These are phyloP conservation scores for Ophiobolus disseminans DNA, from an alignment of 2,329 filamentous ascomycete genomes.

Conservation along the genomic window DNA sequence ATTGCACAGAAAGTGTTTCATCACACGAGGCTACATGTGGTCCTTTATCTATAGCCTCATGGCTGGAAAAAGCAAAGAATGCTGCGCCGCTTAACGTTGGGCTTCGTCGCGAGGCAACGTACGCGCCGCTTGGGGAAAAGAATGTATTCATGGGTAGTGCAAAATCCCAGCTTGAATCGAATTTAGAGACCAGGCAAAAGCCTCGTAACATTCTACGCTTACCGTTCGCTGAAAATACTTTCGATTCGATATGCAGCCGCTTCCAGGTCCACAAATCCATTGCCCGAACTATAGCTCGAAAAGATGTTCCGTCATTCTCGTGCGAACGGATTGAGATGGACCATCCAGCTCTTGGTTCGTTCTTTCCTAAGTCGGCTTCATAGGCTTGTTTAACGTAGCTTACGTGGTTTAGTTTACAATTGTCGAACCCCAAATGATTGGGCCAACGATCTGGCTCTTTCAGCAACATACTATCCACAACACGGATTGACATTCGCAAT, in stretches of 20 bases:
- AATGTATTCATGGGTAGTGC: not conserved
- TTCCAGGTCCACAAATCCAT: slow-evolving; percentile 23
- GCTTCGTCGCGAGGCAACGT: slow-evolving; percentile 9
- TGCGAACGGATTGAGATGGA: slow-evolving; percentile 16
- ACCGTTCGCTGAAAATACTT: slow-evolving; percentile 17
- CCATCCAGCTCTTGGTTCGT: slow-evolving; percentile 13
- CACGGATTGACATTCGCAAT: slow-evolving; percentile 18
- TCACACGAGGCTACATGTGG: not conserved
- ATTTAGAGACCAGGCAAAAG: not conserved
- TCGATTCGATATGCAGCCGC: slow-evolving; percentile 9
- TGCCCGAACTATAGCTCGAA: slow-evolving; percentile 14
- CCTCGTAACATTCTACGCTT: slow-evolving; percentile 7
- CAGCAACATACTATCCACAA: slow-evolving; percentile 17
- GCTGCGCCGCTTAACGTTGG: not conserved
- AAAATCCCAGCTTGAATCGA: not conserved
- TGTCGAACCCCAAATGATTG: slow-evolving; percentile 26
- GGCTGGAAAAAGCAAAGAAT: slow-evolving; percentile 3
- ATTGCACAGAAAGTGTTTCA: slow-evolving; percentile 9
- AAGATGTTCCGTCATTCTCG: slow-evolving; percentile 20
- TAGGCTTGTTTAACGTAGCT: too few relatives aligned
- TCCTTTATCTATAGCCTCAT: slow-evolving; percentile 3
- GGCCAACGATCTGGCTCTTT: slow-evolving; percentile 21
- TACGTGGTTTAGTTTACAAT: slow-evolving; percentile 21
- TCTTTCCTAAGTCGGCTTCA: not conserved
- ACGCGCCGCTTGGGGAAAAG: slow-evolving; percentile 14